Percentiles rank a stretch among this genome's conserved stretches.
Conservation (phyloP, 2,329 filamentous ascomycete genomes). For the Curvularia lunata region DNA sequence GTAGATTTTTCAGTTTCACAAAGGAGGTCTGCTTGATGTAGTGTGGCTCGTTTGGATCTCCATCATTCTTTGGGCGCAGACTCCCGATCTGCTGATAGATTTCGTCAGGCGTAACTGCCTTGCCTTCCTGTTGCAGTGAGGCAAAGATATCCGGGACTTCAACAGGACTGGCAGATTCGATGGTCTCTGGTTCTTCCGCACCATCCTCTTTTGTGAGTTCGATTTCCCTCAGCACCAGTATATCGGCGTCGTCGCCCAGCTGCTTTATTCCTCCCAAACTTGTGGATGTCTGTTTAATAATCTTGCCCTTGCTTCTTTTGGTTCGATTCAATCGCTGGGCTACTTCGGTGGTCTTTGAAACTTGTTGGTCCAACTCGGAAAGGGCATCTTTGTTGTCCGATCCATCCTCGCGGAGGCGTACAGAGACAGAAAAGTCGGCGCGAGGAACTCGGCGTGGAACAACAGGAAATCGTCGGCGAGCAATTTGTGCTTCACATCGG, state of each 20-base stretch:
- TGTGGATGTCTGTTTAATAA: slow-evolving; percentile 38
- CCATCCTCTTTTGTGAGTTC: slow-evolving; percentile 9
- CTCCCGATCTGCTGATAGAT: slow-evolving; percentile 40
- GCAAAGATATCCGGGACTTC: slow-evolving; percentile 35
- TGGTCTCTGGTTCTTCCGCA: slow-evolving; percentile 5
- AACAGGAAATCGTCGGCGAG: slow-evolving; percentile 27
- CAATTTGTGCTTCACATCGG: slow-evolving; percentile 46
- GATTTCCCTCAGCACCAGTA: slow-evolving; percentile 45
- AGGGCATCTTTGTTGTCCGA: slow-evolving; percentile 14
- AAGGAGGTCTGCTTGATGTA: slow-evolving; percentile 39
- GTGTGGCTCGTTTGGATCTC: slow-evolving; percentile 30
- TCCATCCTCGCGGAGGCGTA: slow-evolving; percentile 29
- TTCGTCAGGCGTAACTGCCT: slow-evolving; percentile 35
- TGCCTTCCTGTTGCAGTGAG: slow-evolving; percentile 35
- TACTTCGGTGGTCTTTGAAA: slow-evolving; percentile 18
- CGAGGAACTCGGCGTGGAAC: slow-evolving; percentile 23
- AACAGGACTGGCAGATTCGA: slow-evolving; percentile 14
- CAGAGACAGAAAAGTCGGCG: slow-evolving; percentile 39
- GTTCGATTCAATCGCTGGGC: slow-evolving; percentile 28
- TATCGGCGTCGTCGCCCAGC: slow-evolving; percentile 45
- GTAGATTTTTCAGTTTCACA: slow-evolving; percentile 29
- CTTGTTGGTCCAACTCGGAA: not conserved
- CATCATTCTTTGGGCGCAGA: slow-evolving; percentile 34
- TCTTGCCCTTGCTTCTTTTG: slow-evolving; percentile 32
- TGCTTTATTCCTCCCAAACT: slow-evolving; percentile 38